phyloP scores from a whole-genome alignment of 305 asterid genomes.

The Fraxinus nigra region DNA sequence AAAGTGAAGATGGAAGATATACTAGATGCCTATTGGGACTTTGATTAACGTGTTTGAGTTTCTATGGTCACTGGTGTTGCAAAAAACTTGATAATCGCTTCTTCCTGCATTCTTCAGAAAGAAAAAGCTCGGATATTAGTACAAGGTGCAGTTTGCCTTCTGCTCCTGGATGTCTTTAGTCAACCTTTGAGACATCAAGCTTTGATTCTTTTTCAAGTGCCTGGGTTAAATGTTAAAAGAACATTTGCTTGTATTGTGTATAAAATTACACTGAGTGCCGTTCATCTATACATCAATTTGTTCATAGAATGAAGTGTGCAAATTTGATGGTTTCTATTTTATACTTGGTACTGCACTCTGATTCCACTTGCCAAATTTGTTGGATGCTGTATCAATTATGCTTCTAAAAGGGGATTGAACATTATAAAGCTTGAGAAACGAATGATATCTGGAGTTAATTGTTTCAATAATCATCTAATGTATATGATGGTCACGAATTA shows the following conservation, averaged over 20 bases:
- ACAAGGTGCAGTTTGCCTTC: not conserved
- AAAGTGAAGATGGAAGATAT: conserved; percentile 26
- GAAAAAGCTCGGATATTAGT: conserved; percentile 1
- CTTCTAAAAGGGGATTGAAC: not conserved
- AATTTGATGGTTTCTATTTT: not conserved
- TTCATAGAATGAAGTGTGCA: not conserved
- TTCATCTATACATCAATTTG: conserved; percentile 2
- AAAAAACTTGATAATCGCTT: conserved; percentile 33
- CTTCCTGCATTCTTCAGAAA: conserved; percentile 11
- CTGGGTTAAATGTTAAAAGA: conserved; percentile 27
- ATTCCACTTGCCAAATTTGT: not conserved
- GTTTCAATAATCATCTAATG: not conserved
- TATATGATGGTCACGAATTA: not conserved
- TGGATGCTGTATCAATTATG: not conserved
- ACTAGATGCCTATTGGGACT: conserved; percentile 23
- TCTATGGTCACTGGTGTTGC: conserved; percentile 30
- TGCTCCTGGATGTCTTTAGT: not conserved
- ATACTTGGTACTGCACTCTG: not conserved
- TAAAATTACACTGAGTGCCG: conserved; percentile 25
- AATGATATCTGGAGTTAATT: not conserved
- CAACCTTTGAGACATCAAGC: not conserved
- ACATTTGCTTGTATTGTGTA: conserved; percentile 50
- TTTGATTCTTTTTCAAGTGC: conserved; percentile 36
- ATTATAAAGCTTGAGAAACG: not conserved
- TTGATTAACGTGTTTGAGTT: not conserved